Base-by-base conservation (phyloP, 2,329 filamentous ascomycete species). In the Epichloe scottii region DNA sequence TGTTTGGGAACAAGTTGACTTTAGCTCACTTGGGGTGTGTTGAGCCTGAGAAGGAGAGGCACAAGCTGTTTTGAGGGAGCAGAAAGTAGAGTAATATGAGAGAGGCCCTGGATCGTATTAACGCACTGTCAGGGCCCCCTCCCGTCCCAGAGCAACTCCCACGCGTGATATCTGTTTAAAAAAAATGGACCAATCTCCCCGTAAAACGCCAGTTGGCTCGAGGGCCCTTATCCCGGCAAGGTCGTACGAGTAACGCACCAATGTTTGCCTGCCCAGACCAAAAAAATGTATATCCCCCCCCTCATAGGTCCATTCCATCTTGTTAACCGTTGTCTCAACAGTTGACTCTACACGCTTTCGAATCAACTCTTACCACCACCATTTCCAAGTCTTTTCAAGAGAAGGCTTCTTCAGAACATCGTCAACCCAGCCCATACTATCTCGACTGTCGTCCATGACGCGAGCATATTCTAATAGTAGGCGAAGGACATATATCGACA, bases 401-500 rank as follows among this genome's bases (percentile, higher is more conserved):
- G 62, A 59, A 1, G 66, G 66, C 35, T 69, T 57, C 41, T 59
- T 57, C 14, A 69, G 46, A 53, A 78, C 58, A 59, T 80, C 77
- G 7, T 69, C 71, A 2, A 77, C 75, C 73, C 74, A 81, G 2
- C 77, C 78, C 72, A 81, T 69, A 33, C 57, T 64, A 54, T 77
- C 74, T 49, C 78, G 63, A 48, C 69, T 61, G 39, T 77, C 75
- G 50, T 78, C 76, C 39, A 68, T 65, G 12, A 83, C 59, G 17
- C 80, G 68, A 5, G 73, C 81, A 55, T 84, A 84, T 65, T 85
- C 82, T 34, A 84, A 67, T 49, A 85, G 64, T 56, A 89, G 60
- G 42, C 85, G 69, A 50, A 83, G 69, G 8, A 81, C 74, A 62
- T 89, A 89, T 8, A 89, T 72, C 59, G 81, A 75, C 83, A 88